Percentiles rank a stretch among this genome's conserved stretches.
Evolutionary conservation across 768 basidiomycete genomes (phyloP).

Genomic region (Amanita subjunquillea): DNA sequence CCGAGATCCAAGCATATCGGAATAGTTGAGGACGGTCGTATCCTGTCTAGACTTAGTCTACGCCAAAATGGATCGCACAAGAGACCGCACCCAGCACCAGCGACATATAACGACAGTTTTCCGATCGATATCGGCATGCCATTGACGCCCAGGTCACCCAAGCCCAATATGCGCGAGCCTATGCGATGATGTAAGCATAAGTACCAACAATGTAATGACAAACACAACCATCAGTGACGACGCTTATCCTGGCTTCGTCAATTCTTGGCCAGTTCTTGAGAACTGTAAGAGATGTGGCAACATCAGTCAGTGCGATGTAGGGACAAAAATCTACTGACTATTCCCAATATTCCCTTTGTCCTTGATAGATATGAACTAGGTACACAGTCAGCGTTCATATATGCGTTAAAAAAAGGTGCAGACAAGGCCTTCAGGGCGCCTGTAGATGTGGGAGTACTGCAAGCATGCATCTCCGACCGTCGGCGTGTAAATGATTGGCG

Average conservation of each 20-base stretch:
- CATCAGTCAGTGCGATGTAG: not conserved
- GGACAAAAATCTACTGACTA: constrained; percentile 15
- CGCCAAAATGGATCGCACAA: not conserved
- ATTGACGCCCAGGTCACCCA: constrained; percentile 77
- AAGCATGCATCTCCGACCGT: constrained; percentile 88
- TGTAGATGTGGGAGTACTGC: constrained; percentile 72
- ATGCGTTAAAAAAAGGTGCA: constrained; percentile 12
- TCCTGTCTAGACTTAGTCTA: constrained; percentile 26
- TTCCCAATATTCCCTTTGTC: constrained; percentile 74
- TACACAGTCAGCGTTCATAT: constrained; percentile 9
- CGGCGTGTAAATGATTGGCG: constrained; percentile 85
- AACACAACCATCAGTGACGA: constrained; percentile 76
- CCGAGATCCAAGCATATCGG: constrained; percentile 86
- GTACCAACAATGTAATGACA: not conserved
- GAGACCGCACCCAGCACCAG: constrained; percentile 68
- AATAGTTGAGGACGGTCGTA: constrained; percentile 67
- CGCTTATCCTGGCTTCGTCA: constrained; percentile 75
- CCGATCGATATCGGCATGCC: constrained; percentile 87
- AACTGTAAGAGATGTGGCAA: constrained; percentile 23
- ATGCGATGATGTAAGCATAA: constrained; percentile 11
- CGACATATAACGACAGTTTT: constrained; percentile 86
- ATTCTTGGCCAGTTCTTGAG: constrained; percentile 63
- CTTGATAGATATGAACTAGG: constrained; percentile 64
- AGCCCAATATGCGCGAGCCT: constrained; percentile 83
- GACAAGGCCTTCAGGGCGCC: constrained; percentile 66